Percentiles rank a stretch among this genome's conserved stretches.
These are phyloP conservation scores for Calonectria henricotiae DNA, from an alignment of 2,329 filamentous ascomycete genomes.

Conservation along the genomic window DNA sequence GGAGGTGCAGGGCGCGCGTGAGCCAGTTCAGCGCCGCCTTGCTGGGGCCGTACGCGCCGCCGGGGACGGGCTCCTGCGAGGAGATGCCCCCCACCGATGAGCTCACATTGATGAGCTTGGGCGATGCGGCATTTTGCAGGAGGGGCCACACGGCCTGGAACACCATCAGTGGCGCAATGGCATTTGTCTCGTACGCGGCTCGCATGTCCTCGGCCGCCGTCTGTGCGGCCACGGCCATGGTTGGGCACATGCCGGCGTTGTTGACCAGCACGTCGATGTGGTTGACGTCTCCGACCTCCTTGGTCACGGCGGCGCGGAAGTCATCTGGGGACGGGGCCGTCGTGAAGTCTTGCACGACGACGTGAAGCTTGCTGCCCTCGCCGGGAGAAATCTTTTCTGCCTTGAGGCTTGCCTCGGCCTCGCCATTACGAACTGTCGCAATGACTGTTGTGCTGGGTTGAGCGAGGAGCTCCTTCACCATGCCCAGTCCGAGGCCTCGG, in stretches of 20 bases:
- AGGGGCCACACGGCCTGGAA: conserved; percentile 56
- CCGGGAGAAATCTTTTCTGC: background rate
- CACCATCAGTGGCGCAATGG: conserved; percentile 58
- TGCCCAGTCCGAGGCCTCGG: conserved; percentile 4
- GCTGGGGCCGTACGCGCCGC: conserved; percentile 6
- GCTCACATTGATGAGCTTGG: conserved; percentile 7
- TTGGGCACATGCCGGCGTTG: conserved; percentile 12
- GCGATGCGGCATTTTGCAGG: conserved; percentile 50
- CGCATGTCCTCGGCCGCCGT: conserved; percentile 57
- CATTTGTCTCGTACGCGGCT: conserved; percentile 63
- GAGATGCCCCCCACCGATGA: background rate
- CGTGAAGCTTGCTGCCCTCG: background rate
- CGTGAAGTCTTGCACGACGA: background rate
- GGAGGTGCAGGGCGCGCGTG: background rate
- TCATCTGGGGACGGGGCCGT: background rate
- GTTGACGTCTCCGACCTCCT: background rate
- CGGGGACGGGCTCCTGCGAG: conserved; percentile 2
- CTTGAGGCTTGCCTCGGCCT: conserved; percentile 1
- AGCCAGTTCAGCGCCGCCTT: conserved; percentile 3
- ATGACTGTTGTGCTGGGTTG: conserved; percentile 1
- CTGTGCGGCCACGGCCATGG: conserved; percentile 19
- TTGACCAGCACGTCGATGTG: conserved; percentile 8
- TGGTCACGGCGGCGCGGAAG: background rate
- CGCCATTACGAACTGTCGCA: conserved; percentile 10
- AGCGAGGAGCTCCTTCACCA: conserved; percentile 6